A percentile compares a stretch with the other conserved stretches of the same genome.
phyloP scores from a whole-genome alignment of 1,284 basidiomycete genomes.

The Microbotryum scabiosae region DNA sequence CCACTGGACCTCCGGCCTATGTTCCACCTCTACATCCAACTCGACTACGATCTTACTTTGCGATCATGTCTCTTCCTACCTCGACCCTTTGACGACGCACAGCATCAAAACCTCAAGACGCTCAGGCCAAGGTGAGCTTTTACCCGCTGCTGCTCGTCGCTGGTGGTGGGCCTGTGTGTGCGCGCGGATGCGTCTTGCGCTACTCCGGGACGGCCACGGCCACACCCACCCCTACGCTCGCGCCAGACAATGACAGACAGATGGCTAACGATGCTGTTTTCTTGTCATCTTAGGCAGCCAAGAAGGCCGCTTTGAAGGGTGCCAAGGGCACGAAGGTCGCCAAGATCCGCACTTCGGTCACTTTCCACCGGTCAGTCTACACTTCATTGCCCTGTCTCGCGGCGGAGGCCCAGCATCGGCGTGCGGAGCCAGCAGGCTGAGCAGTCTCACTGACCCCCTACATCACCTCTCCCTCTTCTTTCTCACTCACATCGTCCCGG shows the following conservation, averaged over 20 bases:
- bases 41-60: too few species aligned
- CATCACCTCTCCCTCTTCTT: neutral
- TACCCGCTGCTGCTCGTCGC: neutral
- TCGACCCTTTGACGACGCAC: constrained; percentile 1
- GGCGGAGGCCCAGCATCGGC: neutral
- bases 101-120: constrained; percentile 32
- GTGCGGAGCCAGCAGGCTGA: too few species aligned
- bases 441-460: neutral
- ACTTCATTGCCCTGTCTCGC: neutral
- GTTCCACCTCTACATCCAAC: too few species aligned
- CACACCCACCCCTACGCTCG: neutral
- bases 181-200: neutral
- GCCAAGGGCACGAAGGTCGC: constrained; percentile 62
- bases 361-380: constrained; percentile 66
- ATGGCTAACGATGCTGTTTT: neutral
- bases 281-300: constrained; percentile 76
- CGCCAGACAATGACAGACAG: neutral
- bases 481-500: neutral
- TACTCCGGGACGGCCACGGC: neutral
- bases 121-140: constrained; percentile 29
- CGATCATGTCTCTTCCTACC: neutral
- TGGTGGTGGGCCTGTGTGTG: neutral
- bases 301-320: constrained; percentile 94
- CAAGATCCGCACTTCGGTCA: constrained; percentile 77
- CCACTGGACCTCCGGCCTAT: too few species aligned